phyloP scores from a whole-genome alignment of 1,284 basidiomycete species.

The Dichomitus squalens region DNA sequence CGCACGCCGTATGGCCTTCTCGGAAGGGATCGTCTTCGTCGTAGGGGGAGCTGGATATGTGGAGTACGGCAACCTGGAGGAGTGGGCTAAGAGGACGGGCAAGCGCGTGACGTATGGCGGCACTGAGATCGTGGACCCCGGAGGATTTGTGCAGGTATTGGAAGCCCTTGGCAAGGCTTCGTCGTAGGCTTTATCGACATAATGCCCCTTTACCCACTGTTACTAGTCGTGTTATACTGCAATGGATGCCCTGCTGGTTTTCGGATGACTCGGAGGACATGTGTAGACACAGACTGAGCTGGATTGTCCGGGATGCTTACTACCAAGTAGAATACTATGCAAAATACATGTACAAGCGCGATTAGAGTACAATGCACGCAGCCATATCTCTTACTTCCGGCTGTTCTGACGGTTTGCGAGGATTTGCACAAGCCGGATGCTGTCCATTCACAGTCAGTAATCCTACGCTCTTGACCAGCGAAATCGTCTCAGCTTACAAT shows the following conservation, averaged over 20 bases:
- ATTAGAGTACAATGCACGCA: neutral
- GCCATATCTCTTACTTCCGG: constrained; percentile 39
- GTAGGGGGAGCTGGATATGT: constrained; percentile 98
- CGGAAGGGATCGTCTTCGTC: constrained; percentile 91
- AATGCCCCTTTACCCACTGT: neutral
- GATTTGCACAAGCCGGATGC: constrained; percentile 83
- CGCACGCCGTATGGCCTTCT: constrained; percentile 78
- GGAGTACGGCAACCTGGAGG: constrained; percentile 94
- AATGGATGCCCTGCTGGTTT: neutral
- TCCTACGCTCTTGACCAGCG: neutral
- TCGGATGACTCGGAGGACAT: neutral
- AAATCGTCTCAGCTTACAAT: constrained; percentile 53
- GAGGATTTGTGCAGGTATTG: constrained; percentile 77
- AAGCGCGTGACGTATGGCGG: constrained; percentile 93
- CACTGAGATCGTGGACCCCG: constrained; percentile 93
- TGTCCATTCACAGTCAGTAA: constrained; percentile 27
- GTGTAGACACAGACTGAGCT: neutral
- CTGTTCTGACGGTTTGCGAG: constrained; percentile 66
- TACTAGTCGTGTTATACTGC: neutral
- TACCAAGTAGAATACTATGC: neutral
- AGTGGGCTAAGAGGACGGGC: constrained; percentile 82
- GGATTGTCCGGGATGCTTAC: neutral
- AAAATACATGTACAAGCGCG: neutral
- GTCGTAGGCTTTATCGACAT: constrained; percentile 14
- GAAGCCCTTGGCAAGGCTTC: constrained; percentile 58